Conservation (phyloP, 75 land plant genomes). For the Larix kaempferi region DNA sequence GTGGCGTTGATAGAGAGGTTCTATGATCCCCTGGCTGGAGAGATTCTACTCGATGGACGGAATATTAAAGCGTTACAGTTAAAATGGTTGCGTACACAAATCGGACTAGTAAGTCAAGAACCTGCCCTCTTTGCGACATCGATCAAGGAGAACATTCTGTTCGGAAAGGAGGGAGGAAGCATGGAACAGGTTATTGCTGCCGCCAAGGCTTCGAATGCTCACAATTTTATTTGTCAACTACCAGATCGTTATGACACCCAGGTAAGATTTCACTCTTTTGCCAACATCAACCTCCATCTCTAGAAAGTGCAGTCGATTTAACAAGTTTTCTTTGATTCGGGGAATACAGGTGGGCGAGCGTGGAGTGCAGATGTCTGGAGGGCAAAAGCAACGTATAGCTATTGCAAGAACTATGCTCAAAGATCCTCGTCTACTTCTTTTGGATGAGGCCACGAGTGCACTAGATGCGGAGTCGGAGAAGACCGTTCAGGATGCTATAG, state of each 20-base stretch:
- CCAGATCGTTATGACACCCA: constrained; percentile 36
- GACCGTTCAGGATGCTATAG: constrained; percentile 21
- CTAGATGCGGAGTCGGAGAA: constrained; percentile 29
- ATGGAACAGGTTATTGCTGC: constrained; percentile 28
- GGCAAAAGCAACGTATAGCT: constrained; percentile 38
- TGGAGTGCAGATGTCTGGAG: constrained; percentile 36
- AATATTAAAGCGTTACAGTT: constrained; percentile 17
- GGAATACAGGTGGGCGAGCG: constrained; percentile 29
- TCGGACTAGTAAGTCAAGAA: constrained; percentile 36
- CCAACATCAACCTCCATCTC: not conserved
- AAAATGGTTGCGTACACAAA: constrained; percentile 22
- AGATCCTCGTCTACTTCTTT: constrained; percentile 23
- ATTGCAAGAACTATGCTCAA: constrained; percentile 28
- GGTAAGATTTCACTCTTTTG: constrained; percentile 14
- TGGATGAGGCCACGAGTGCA: constrained; percentile 34
- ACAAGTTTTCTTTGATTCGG: not conserved
- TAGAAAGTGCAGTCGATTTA: not conserved
- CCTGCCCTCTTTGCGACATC: constrained; percentile 26
- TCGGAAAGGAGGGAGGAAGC: constrained; percentile 17
- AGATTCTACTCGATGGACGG: constrained; percentile 25
- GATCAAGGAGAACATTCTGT: constrained; percentile 25
- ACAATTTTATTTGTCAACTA: constrained; percentile 15
- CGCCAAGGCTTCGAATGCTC: constrained; percentile 21
- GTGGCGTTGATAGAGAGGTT: constrained; percentile 29
- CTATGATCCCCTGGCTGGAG: constrained; percentile 27